Conservation (phyloP, 768 basidiomycete genomes). For the Hygrophorus russula region DNA sequence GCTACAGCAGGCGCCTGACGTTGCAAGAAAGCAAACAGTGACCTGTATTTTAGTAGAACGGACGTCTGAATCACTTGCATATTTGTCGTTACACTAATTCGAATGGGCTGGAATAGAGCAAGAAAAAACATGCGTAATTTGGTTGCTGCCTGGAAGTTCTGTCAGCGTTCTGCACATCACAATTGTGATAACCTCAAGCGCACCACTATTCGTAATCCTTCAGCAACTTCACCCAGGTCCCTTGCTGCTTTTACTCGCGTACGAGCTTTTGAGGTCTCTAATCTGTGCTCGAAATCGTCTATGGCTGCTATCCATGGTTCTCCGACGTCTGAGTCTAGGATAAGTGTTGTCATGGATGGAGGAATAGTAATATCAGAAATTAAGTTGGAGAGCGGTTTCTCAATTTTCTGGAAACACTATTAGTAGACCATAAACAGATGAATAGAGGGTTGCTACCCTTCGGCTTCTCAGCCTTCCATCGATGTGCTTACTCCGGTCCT, state of each 20-base stretch:
- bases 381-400: conserved; percentile 75
- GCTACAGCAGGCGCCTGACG: conserved; percentile 77
- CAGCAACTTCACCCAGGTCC: conserved; percentile 72
- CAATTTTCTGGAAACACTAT: conserved; percentile 57
- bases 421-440: background rate
- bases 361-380: conserved; percentile 75
- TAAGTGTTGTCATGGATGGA: conserved; percentile 60
- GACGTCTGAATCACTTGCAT: conserved; percentile 89
- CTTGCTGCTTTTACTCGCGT: conserved; percentile 80
- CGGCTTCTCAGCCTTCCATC: conserved; percentile 79
- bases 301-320: conserved; percentile 85
- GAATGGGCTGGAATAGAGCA: conserved; percentile 72
- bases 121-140: conserved; percentile 85
- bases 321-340: conserved; percentile 77
- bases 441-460: conserved; percentile 40
- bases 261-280: conserved; percentile 59
- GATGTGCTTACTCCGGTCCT: conserved; percentile 82
- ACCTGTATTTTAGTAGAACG: conserved; percentile 70
- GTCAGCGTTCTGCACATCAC: background rate
- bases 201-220: conserved; percentile 85
- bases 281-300: conserved; percentile 65
- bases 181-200: conserved; percentile 15
- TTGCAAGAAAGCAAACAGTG: conserved; percentile 77
- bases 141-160: conserved; percentile 57
- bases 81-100: conserved; percentile 77